Evolutionary conservation across 257 asterid species (phyloP), one percentile per base, ranked within the genome.

Genomic region (Capsicum rhomboideum): DNA sequence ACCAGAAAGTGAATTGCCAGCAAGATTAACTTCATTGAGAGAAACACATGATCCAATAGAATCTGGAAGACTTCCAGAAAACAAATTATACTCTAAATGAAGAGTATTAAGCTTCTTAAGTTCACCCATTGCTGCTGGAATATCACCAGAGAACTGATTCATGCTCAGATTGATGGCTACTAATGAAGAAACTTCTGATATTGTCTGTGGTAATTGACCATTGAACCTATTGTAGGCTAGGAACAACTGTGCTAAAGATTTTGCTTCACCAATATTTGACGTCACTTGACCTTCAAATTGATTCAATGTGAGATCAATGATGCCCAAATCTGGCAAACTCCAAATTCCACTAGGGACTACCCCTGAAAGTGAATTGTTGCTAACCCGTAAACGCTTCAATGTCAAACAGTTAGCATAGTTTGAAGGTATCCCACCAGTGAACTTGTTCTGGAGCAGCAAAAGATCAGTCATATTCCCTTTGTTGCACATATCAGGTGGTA

Each of bases 401-500:
- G 89, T 31, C 53, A 50, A 80, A 79, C 92, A 90, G 4, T 85
- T 71, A 18, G 79, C 92, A 84, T 90, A 90, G 3, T 72, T 86
- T 28, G 72, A 85, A 77, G 92, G 92, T 21, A 90, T 82, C 53
- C 83, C 87, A 42, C 91, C 90, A 64, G 87, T 86, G 83, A 90
- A 85, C 7, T 84, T 86, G 86, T 90, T 90, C 59, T 90, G 86
- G 9, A 90, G 85, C 75, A 90, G 52, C 74, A 90, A 78, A 20
- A 90, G 85, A 3, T 83, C 86, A 49, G 16, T n/a, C 64, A 90
- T 23, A 26, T 42, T 75, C 12, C 90, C 91, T 58, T 67, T 71
- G 49, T 87, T 87, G 85, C 92, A 90, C 92, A 90, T 88, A 42
- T 88, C 90, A 69, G 91, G 89, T 17, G 92, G 92, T 26, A 90